phyloP scores from a whole-genome alignment of 345 rosid genomes.

The Euphorbia tirucalli region DNA sequence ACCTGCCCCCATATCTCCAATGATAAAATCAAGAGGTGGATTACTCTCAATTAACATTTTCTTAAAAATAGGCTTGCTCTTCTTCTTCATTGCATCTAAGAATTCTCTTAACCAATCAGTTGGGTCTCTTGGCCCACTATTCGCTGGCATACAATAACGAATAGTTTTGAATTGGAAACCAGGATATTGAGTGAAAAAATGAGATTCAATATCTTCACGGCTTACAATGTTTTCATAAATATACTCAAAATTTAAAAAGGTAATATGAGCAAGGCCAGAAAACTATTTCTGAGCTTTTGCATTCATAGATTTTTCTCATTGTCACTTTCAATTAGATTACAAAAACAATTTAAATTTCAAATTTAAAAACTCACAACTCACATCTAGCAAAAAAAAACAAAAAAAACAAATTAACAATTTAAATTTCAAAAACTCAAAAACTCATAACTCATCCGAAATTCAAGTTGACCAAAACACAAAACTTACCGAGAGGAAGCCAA shows the following conservation, averaged over 20 bases:
- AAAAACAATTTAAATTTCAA: no score
- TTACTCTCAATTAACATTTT: conserved; percentile 15
- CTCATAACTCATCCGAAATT: no score
- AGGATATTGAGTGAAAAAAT: conserved; percentile 27
- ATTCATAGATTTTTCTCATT: no score
- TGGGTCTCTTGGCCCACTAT: conserved; percentile 20
- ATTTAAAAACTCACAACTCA: no score
- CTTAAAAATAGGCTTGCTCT: conserved; percentile 17
- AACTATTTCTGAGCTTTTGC: no score
- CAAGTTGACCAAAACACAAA: no score
- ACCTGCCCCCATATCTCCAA: conserved; percentile 36
- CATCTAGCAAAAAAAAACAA: no score
- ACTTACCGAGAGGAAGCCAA: no score
- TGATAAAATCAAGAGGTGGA: conserved; percentile 31
- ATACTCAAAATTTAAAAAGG: conserved; percentile 48
- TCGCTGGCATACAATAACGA: conserved; percentile 33
- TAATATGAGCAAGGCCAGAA: conserved; percentile 43
- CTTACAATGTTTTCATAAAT: conserved; percentile 30
- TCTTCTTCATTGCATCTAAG: conserved; percentile 12
- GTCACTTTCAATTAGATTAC: no score
- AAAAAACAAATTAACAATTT: no score
- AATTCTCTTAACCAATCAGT: conserved; percentile 7
- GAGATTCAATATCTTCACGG: conserved; percentile 25
- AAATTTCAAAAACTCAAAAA: no score
- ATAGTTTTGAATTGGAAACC: conserved; percentile 36